phyloP scores from a whole-genome alignment of 345 rosid species.

The Hypericum perforatum region DNA sequence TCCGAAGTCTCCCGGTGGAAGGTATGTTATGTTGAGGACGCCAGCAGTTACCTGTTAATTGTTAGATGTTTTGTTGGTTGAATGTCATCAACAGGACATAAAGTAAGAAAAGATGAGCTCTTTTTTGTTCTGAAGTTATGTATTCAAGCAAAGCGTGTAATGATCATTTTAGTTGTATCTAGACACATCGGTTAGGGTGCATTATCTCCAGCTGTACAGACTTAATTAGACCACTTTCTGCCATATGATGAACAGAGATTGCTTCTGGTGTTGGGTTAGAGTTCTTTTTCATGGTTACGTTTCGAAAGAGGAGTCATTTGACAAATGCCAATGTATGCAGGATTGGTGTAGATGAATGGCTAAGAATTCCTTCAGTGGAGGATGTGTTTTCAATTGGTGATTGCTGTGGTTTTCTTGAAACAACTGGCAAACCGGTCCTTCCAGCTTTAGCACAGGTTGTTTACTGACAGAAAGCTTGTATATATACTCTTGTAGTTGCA shows the following conservation, averaged over 20 bases:
- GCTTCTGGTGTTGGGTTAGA: no score
- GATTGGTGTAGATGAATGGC: constrained; percentile 58
- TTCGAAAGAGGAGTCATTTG: neutral
- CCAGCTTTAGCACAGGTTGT: constrained; percentile 74
- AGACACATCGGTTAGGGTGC: no score
- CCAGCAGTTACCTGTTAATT: neutral
- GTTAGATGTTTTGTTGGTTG: neutral
- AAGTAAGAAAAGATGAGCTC: neutral
- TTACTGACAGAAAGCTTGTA: no score
- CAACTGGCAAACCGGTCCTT: constrained; percentile 56
- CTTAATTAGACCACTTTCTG: no score
- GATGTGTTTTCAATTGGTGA: constrained; percentile 68
- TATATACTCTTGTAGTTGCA: no score
- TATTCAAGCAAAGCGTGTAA: no score
- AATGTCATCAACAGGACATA: neutral
- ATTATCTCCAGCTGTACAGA: no score
- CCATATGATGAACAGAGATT: no score
- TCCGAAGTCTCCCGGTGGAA: no score
- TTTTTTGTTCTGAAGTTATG: no score
- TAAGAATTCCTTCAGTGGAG: constrained; percentile 47
- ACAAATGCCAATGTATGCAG: constrained; percentile 14
- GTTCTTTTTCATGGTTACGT: neutral
- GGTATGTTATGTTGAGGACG: neutral
- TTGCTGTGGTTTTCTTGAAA: constrained; percentile 67
- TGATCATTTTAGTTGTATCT: no score